phyloP scores from a whole-genome alignment of 495 filamentous ascomycete genomes.

The Neurospora tetrasperma region DNA sequence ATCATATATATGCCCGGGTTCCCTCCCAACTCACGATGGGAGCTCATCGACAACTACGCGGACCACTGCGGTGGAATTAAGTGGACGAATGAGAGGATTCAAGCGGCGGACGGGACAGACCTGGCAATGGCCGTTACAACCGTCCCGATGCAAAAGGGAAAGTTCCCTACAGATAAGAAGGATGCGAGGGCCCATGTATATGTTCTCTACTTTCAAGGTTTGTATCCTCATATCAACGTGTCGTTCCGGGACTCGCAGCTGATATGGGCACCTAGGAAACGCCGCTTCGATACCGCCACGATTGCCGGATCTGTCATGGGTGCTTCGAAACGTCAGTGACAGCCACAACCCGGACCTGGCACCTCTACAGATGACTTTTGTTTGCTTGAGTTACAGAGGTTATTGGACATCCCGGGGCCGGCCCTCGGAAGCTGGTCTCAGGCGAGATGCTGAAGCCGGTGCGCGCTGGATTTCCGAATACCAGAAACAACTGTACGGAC shows the following conservation, averaged over 20 bases:
- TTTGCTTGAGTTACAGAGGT: conserved; percentile 62
- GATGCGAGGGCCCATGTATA: conserved; percentile 23
- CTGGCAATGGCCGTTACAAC: conserved; percentile 46
- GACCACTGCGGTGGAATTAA: conserved; percentile 44
- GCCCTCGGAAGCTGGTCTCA: conserved; percentile 55
- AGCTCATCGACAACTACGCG: conserved; percentile 53
- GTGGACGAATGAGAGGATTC: conserved; percentile 51
- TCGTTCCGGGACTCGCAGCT: conserved; percentile 13
- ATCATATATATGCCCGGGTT: conserved; percentile 74
- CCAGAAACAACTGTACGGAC: conserved; percentile 16
- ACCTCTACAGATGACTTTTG: conserved; percentile 40
- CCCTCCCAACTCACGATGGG: conserved; percentile 48
- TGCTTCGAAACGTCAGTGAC: conserved; percentile 33
- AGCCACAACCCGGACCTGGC: conserved; percentile 11
- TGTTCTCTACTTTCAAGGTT: conserved; percentile 53
- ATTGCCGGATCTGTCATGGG: conserved; percentile 54
- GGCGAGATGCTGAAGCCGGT: conserved; percentile 52
- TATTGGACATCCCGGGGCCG: conserved; percentile 71
- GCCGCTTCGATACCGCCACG: conserved; percentile 60
- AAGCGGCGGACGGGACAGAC: conserved; percentile 48
- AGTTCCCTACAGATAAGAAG: background rate
- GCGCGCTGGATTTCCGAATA: conserved; percentile 42
- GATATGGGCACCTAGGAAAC: conserved; percentile 39
- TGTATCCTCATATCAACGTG: background rate
- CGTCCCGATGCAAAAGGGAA: conserved; percentile 12